Conservation (phyloP, 257 asterid genomes). For the Solanum etuberosum region DNA sequence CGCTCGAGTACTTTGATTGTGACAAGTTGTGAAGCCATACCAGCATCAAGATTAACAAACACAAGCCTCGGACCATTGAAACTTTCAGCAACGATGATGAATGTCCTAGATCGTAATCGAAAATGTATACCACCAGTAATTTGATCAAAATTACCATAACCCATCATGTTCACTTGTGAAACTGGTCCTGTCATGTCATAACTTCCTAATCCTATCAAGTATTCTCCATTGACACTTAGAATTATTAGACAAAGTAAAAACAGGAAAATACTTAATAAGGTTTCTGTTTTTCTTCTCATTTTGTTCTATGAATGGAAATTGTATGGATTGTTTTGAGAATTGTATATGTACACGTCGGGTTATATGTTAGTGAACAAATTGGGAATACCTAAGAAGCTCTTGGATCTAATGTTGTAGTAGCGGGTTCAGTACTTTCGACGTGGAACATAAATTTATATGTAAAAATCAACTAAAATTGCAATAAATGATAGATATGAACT, state of each 20-base stretch:
- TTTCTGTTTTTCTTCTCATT: constrained; percentile 9
- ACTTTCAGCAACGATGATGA: constrained; percentile 32
- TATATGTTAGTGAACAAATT: neutral
- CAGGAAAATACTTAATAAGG: neutral
- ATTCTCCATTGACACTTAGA: constrained; percentile 23
- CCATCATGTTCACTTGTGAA: constrained; percentile 67
- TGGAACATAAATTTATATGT: neutral
- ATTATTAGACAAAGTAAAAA: neutral
- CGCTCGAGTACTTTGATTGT: constrained; percentile 41
- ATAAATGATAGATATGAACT: neutral
- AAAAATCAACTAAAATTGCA: too few relatives aligned
- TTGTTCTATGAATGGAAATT: neutral
- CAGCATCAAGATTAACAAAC: constrained; percentile 54
- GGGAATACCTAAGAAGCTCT: neutral
- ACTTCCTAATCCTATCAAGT: constrained; percentile 48
- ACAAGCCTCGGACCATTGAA: constrained; percentile 21
- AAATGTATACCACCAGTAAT: constrained; percentile 46
- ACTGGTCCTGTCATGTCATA: constrained; percentile 70
- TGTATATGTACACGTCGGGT: neutral
- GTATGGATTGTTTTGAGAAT: neutral
- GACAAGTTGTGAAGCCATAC: constrained; percentile 63
- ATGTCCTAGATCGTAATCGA: constrained; percentile 41
- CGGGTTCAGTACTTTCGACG: neutral
- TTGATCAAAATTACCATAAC: constrained; percentile 47
- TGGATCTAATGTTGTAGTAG: neutral